Percentiles rank a stretch among this genome's conserved stretches.
Evolutionary conservation across 2,329 filamentous ascomycete species (phyloP).

Genomic region (Fonsecaea multimorphosa): DNA sequence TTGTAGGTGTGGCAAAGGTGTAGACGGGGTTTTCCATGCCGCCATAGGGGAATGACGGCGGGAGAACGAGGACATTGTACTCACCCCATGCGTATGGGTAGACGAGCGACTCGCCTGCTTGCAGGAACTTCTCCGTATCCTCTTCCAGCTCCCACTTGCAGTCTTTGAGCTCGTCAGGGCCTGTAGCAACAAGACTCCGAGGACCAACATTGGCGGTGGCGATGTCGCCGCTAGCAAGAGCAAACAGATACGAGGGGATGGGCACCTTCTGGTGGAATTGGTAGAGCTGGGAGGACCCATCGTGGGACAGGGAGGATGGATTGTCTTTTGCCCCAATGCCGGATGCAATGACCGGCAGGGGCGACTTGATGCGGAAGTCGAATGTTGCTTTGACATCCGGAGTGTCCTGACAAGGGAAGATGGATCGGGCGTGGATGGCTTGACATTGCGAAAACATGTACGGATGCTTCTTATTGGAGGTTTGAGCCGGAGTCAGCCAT

Average conservation of each 20-base stretch:
- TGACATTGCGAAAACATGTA: conserved; percentile 99
- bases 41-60: conserved; percentile 88
- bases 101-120: conserved; percentile 78
- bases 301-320: conserved; percentile 55
- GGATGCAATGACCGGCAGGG: conserved; percentile 88
- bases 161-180: conserved; percentile 81
- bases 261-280: conserved; percentile 88
- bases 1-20: conserved; percentile 92
- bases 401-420: conserved; percentile 97
- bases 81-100: conserved; percentile 93
- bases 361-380: conserved; percentile 84
- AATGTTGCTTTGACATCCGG: conserved; percentile 97
- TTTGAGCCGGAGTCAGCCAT: conserved; percentile 93
- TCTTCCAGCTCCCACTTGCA: conserved; percentile 91
- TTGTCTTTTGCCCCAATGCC: conserved; percentile 68
- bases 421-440: conserved; percentile 89
- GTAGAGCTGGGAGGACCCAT: conserved; percentile 68
- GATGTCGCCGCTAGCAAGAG: conserved; percentile 82
- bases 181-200: conserved; percentile 81
- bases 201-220: conserved; percentile 84
- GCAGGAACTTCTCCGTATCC: conserved; percentile 90
- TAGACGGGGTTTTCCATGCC: conserved; percentile 94
- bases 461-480: conserved; percentile 91
- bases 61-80: conserved; percentile 91
- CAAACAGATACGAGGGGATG: conserved; percentile 93